Evolutionary conservation across 352 stramenopile species (phyloP), one percentile per base, ranked within the genome.

Genomic region (Globisporangium solare): DNA sequence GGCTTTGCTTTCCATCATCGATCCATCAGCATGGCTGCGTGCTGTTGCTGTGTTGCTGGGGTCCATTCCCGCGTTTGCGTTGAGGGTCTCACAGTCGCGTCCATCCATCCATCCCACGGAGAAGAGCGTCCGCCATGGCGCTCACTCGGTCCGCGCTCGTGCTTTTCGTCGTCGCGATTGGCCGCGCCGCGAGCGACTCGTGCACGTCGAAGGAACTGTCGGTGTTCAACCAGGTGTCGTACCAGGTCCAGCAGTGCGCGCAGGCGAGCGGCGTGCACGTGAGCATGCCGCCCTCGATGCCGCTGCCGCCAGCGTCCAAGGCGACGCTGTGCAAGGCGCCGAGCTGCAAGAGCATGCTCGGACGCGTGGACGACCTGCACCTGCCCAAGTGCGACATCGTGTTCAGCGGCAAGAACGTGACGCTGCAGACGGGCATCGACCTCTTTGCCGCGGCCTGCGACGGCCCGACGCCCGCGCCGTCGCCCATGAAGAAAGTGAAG

Each of bases 331-430:
- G 74, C 47, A 68, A 70, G 42, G 67, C 77, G 5, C 67, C 68
- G 17, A 43, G 59, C 0, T 89, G 79, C 49, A 70, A 79, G 45
- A 50, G 64, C 1, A 76, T 87, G 72, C 82, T 89, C 45, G 74
- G 72, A 0, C 56, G 61, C 11, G 58, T 87, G 11, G 76, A 87
- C 58, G 79, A 87, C 51, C 63, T 89, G 54, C 62, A 79, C 18
- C 58, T 89, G 12, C 74, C 76, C 17, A 67, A 51, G 15, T 89
- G 79, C 47, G 79, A 86, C 1, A 49, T 70, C 8, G 11, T 67
- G 2, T 76, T 82, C 50, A 63, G 76, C 55, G 62, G 71, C 20
- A 68, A 66, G 49, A 86, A 86, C 52, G 58, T 80, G 56, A 85
- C 74, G 55, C 59, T 88, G 39, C 73, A 82, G 61, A 43, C 46